A percentile compares a stretch with the other conserved stretches of the same genome.
Evolutionary conservation across 2,329 filamentous ascomycete genomes (phyloP).

Genomic region (Colletotrichum sp.): DNA sequence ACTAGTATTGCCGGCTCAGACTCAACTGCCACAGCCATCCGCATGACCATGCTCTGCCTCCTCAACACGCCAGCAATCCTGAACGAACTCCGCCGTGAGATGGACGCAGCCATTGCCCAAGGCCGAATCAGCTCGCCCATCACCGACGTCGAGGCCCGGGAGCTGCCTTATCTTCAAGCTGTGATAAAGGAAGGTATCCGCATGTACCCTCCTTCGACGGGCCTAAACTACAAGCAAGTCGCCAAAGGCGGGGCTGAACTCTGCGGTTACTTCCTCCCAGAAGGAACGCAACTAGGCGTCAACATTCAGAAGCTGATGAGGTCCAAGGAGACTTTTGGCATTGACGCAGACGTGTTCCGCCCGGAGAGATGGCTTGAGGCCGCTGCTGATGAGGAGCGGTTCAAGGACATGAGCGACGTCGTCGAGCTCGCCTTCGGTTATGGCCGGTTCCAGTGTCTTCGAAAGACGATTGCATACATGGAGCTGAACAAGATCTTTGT

Average conservation of each 20-base stretch:
- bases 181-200: conserved; percentile 57
- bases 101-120: conserved; percentile 35
- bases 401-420: conserved; percentile 36
- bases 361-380: conserved; percentile 53
- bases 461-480: conserved; percentile 46
- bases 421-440: conserved; percentile 46
- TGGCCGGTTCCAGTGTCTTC: conserved; percentile 48
- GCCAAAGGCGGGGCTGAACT: conserved; percentile 41
- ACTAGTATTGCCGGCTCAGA: conserved; percentile 37
- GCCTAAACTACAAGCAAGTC: conserved; percentile 54
- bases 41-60: conserved; percentile 54
- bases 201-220: conserved; percentile 51
- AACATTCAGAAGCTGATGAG: conserved; percentile 40
- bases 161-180: conserved; percentile 50
- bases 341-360: conserved; percentile 46
- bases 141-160: conserved; percentile 37
- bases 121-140: conserved; percentile 24
- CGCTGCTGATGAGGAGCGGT: conserved; percentile 32
- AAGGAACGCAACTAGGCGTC: conserved; percentile 42
- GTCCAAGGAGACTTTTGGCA: conserved; percentile 46
- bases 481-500: conserved; percentile 48
- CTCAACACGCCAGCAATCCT: conserved; percentile 52
- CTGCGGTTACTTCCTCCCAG: conserved; percentile 37
- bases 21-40: conserved; percentile 38
- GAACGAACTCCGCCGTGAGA: conserved; percentile 49